These are phyloP conservation scores for Jaltomata sinuosa DNA, from an alignment of 257 asterid species.

Conservation along the genomic window DNA sequence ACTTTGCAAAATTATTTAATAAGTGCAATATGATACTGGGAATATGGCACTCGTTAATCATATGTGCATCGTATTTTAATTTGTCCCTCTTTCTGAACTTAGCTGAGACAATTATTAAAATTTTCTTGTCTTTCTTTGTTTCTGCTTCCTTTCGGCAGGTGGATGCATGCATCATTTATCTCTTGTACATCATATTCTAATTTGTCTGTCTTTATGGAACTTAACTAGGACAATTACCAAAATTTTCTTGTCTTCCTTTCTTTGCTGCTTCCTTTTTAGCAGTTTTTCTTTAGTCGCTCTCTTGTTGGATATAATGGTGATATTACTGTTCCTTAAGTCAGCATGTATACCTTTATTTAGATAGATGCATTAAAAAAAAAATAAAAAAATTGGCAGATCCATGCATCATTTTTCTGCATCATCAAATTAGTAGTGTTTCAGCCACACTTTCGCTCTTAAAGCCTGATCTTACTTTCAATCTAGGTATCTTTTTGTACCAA, in stretches of 20 bases:
- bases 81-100: neutral
- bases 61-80: neutral
- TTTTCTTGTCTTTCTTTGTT: neutral
- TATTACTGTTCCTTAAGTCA: neutral
- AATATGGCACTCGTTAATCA: neutral
- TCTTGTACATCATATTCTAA: neutral
- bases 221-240: neutral
- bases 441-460: neutral
- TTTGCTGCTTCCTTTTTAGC: neutral
- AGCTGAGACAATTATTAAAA: neutral
- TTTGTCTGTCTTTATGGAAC: neutral
- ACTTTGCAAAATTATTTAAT: neutral
- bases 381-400: neutral
- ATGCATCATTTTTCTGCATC: neutral
- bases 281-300: neutral
- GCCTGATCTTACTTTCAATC: neutral
- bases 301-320: neutral
- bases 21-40: neutral
- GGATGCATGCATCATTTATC: neutral
- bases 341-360: neutral
- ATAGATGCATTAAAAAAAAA: no score
- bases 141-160: neutral
- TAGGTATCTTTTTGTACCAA: neutral
- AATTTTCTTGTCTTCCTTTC: neutral
- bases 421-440: neutral